A percentile compares a stretch with the other conserved stretches of the same genome.
These are phyloP conservation scores for Ambrosiella cleistominuta DNA, from an alignment of 2,329 filamentous ascomycete genomes.

Conservation along the genomic window DNA sequence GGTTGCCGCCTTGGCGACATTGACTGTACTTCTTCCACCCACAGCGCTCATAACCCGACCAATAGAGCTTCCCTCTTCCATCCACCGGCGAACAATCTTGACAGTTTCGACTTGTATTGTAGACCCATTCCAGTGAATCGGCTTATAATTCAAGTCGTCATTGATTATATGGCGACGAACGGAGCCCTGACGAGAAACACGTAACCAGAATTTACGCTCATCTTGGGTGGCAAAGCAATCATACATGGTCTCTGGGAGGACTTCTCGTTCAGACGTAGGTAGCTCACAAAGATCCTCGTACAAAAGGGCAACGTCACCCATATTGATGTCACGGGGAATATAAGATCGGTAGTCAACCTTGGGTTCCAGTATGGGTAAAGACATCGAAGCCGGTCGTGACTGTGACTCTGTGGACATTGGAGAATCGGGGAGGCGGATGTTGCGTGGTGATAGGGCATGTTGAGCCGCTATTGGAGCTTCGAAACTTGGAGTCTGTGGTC, in stretches of 20 bases:
- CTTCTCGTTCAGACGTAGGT: conserved; percentile 15
- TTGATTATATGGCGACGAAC: conserved; percentile 37
- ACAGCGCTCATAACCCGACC: conserved; percentile 20
- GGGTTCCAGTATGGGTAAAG: not conserved
- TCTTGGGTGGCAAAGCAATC: conserved; percentile 37
- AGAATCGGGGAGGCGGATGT: not conserved
- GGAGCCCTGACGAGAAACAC: conserved; percentile 42
- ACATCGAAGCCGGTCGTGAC: not conserved
- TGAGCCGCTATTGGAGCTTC: not conserved
- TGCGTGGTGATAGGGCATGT: conserved; percentile 1
- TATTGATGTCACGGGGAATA: conserved; percentile 8
- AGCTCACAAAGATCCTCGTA: conserved; percentile 20
- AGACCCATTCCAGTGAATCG: conserved; percentile 40
- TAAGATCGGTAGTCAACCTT: not conserved
- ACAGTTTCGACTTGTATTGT: conserved; percentile 35
- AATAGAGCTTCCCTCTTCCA: conserved; percentile 33
- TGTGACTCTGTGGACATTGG: not conserved
- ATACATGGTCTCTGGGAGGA: conserved; percentile 28
- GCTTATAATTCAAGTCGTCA: conserved; percentile 41
- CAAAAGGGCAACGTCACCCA: conserved; percentile 7
- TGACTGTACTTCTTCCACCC: conserved; percentile 24
- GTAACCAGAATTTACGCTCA: conserved; percentile 48
- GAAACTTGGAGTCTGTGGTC: not conserved
- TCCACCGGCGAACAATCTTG: conserved; percentile 45
- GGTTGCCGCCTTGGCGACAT: conserved; percentile 31